Evolutionary conservation across 2,329 filamentous ascomycete genomes (phyloP).

Genomic region (Trichophyton verrucosum): DNA sequence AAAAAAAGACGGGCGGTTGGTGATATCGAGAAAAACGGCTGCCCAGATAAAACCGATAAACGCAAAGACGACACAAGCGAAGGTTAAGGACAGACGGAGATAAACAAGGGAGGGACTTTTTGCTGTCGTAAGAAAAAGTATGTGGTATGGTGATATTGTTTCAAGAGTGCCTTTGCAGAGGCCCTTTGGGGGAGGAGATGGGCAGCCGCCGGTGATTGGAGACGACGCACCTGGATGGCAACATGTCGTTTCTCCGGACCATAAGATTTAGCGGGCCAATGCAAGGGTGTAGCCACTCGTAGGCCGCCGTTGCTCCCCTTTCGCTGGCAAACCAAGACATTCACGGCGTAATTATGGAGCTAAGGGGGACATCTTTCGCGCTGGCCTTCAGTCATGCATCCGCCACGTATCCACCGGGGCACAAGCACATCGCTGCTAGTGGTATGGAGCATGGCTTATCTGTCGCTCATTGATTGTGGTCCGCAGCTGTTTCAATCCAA

Average conservation of each 20-base stretch:
- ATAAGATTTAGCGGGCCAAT: neutral
- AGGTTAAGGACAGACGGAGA: neutral
- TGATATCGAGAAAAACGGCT: neutral
- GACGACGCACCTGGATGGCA: neutral
- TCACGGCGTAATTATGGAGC: neutral
- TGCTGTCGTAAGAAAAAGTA: neutral
- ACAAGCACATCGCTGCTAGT: neutral
- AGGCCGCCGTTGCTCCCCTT: neutral
- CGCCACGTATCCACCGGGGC: constrained; percentile 1
- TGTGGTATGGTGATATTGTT: neutral
- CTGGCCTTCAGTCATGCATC: neutral
- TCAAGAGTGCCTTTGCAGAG: neutral
- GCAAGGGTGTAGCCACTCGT: neutral
- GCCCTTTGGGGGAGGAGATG: neutral
- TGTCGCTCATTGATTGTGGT: neutral
- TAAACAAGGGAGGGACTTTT: neutral
- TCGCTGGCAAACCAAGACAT: neutral
- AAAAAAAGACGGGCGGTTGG: too few relatives aligned
- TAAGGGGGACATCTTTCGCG: neutral
- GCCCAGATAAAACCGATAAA: neutral
- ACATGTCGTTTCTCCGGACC: neutral
- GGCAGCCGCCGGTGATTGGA: neutral
- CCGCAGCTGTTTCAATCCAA: neutral
- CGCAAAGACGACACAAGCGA: neutral
- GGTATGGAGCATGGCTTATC: neutral